These are phyloP conservation scores for Metschnikowia koreensis DNA, from an alignment of 805 yeast species.

Conservation along the genomic window DNA sequence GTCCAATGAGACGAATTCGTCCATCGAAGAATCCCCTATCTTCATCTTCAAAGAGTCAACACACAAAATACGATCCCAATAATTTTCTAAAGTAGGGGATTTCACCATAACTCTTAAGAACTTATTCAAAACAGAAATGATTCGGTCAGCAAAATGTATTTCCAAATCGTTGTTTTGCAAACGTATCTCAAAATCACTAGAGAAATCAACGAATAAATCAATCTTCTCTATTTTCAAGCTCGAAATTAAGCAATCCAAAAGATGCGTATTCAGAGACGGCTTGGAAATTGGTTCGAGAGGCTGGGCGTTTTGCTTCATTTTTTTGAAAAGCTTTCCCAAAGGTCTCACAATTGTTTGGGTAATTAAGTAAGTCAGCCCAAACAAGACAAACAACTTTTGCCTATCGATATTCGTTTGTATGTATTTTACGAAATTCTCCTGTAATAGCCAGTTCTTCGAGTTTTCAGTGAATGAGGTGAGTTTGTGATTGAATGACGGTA, in stretches of 20 bases:
- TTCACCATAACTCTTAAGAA: conserved; percentile 14
- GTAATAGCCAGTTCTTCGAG: not conserved
- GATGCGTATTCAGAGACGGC: not conserved
- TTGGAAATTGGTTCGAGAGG: conserved; percentile 5
- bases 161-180: conserved; percentile 11
- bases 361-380: conserved; percentile 35
- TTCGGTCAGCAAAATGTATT: not conserved
- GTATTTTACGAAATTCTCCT: conserved; percentile 13
- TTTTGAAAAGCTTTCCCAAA: conserved; percentile 21
- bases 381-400: conserved; percentile 29
- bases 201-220: conserved; percentile 13
- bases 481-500: conserved; percentile 23
- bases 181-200: conserved; percentile 19
- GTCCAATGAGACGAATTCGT: conserved; percentile 15
- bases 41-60: conserved; percentile 10
- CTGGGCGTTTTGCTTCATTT: conserved; percentile 23
- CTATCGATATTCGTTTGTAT: conserved; percentile 25
- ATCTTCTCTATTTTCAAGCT: conserved; percentile 8
- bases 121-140: not conserved
- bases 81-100: conserved; percentile 8
- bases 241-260: conserved; percentile 2
- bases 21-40: conserved; percentile 6
- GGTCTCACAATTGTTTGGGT: conserved; percentile 32
- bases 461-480: conserved; percentile 9
- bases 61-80: conserved; percentile 18